These are phyloP conservation scores for Umbilicus rupestris DNA, from an alignment of 164 flowering plant genomes.

Conservation along the genomic window DNA sequence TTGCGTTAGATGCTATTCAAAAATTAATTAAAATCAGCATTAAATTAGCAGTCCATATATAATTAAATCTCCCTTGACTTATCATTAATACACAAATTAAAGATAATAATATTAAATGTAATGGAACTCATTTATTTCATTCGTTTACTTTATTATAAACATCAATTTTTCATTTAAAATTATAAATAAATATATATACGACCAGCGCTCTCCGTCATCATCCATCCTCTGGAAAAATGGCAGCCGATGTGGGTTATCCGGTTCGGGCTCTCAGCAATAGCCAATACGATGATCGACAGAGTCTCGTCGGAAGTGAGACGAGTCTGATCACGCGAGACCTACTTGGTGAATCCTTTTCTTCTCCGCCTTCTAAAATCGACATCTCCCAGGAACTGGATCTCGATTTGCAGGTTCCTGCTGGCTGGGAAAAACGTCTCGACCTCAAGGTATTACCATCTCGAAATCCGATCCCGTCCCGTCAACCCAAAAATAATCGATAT, in stretches of 20 bases:
- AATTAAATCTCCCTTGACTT: not conserved
- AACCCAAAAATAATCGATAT: too few relatives aligned
- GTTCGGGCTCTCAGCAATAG: slow-evolving; percentile 11
- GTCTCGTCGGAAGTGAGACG: too few relatives aligned
- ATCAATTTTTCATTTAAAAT: slow-evolving; percentile 1
- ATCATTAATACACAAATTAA: not conserved
- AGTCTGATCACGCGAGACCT: slow-evolving; percentile 54
- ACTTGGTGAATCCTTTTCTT: slow-evolving; percentile 31
- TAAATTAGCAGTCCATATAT: not conserved
- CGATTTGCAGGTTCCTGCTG: slow-evolving; percentile 51
- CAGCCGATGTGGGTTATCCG: slow-evolving; percentile 54
- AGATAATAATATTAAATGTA: not conserved
- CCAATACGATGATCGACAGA: slow-evolving; percentile 14
- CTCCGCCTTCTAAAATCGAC: not conserved
- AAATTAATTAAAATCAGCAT: not conserved
- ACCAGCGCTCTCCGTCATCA: not conserved
- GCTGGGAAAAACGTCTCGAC: slow-evolving; percentile 56
- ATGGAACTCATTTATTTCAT: not conserved
- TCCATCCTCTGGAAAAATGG: slow-evolving; percentile 26
- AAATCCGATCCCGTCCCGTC: too few relatives aligned
- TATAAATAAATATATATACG: not conserved
- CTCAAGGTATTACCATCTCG: too few relatives aligned
- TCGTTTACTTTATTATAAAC: not conserved
- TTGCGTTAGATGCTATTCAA: not conserved
- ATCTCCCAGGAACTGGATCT: slow-evolving; percentile 69